Evolutionary conservation across 129 eudicot species (phyloP), one percentile per base, ranked within the genome.

Genomic region (Smallanthus sonchifolius): DNA sequence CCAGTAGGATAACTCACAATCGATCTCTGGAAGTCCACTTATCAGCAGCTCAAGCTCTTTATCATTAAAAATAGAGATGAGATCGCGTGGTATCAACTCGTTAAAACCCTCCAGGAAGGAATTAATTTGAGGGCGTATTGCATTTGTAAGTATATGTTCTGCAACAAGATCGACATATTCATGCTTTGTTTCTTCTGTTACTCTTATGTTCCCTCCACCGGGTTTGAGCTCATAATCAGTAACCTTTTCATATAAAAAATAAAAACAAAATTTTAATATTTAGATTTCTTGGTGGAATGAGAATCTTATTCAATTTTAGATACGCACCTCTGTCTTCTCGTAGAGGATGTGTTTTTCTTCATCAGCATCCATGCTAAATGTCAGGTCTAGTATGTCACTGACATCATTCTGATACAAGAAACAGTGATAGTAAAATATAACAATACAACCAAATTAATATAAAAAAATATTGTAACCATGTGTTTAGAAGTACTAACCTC

Each of bases 161-260:
- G 99, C 99, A 72, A 94, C 99, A 80, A 94, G 97, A 82, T 94
- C 99, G 45, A 94, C 99, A 75, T 94, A 94, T 78, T 94, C 99
- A 45, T 94, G 99, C 85, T 94, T 94, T 52, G 99, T 91, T 79
- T 91, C 99, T 77, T 94, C 99, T 6, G 97, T 94, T 66, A 94
- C 99, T 75, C 97, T 84, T 57, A 87, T 88, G 75, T 94, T 94
- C 67, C 99, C 84, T 74, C 99, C 99, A 76, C 99, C 99, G 42
- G 97, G 99, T 84, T 88, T 94, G 9, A 94, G 99, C 94, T 94
- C 99, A 73, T 94, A 82, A 78, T 94, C 99, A 43, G 97, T 91
- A 74, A 94, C 99, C 99, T 94, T 69, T 24, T 10, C 83, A 70
- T 57, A 51, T 32, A 3, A 83, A 73, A 63, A 35, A 69, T 6